Percentiles rank a stretch among this genome's conserved stretches.
These are phyloP conservation scores for Xerocomus nothofagi DNA, from an alignment of 1,284 basidiomycete species.

Conservation along the genomic window DNA sequence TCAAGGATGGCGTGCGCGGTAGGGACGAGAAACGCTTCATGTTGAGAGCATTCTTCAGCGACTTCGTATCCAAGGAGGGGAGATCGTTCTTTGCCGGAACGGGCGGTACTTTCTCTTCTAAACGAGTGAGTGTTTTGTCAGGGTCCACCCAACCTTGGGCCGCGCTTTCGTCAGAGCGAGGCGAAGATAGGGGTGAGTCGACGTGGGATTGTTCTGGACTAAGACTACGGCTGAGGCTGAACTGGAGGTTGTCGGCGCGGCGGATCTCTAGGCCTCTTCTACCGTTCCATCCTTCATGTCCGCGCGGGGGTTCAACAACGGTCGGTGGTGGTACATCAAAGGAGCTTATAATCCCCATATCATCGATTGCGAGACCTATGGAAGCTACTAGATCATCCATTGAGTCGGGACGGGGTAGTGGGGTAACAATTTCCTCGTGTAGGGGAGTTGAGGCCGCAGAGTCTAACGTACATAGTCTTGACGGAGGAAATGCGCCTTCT, in stretches of 20 bases:
- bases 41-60: constrained; percentile 33
- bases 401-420: constrained; percentile 29
- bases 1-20: constrained; percentile 55
- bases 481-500: constrained; percentile 68
- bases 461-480: constrained; percentile 40
- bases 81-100: constrained; percentile 34
- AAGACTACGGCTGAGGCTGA: constrained; percentile 4
- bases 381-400: constrained; percentile 38
- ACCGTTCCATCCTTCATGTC: constrained; percentile 25
- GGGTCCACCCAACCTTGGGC: constrained; percentile 19
- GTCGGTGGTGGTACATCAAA: constrained; percentile 39
- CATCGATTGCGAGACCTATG: constrained; percentile 37
- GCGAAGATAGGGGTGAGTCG: constrained; percentile 16
- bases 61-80: constrained; percentile 25
- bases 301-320: constrained; percentile 40
- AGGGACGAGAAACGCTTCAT: constrained; percentile 60
- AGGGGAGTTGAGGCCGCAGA: constrained; percentile 24
- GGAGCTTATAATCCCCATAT: constrained; percentile 37
- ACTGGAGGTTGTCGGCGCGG: constrained; percentile 24
- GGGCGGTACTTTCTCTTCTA: constrained; percentile 30
- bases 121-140: constrained; percentile 18
- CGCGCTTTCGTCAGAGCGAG: constrained; percentile 24
- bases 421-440: constrained; percentile 10
- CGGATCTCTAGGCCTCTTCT: constrained; percentile 35
- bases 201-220: constrained; percentile 16